Evolutionary conservation across 2,329 filamentous ascomycete species (phyloP), one percentile per base, ranked within the genome.

Genomic region (Diaporthe sp.): DNA sequence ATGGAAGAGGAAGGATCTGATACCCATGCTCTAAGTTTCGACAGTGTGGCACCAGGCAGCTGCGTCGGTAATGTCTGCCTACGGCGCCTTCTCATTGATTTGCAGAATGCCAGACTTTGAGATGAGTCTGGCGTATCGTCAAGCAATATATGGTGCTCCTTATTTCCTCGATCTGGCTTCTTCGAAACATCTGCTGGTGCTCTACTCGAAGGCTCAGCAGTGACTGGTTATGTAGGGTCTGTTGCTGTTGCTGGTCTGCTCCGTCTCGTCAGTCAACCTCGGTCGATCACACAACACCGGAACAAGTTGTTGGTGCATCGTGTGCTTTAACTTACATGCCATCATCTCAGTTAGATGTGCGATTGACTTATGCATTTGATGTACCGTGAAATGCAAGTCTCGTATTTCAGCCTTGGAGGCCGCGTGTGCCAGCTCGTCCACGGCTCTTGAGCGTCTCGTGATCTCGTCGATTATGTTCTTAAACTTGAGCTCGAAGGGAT

Each of bases 381-480:
- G 34, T 0, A 71, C 53, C 28, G 28, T 71, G 31, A 74, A 37
- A 49, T 80, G 78, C 9, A 76, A 49, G 49, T 76, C 79, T 51
- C 79, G 63, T 2, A 78, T 75, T 58, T 80, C 79, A 6, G 79
- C 78, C 39, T 78, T 74, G 13, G 60, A 47, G 0, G 78, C 77
- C 3, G 78, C 72, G 5, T 53, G 72, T 7, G 79, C 77, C 7
- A 76, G 42, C 25, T 77, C 68, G 31, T 79, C 75, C 17, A 80
- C 73, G 10, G n/a, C 34, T 47, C 71, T 71, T 34, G 76, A 77
- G 9, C 28, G 51, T 51, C 42, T 71, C 5, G 49, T 44, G 25
- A 80, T 78, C 13, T 80, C 78, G 17, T 76, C 63, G 4, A 80
- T 71, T 10, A 79, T 44, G n/a, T 68, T 72, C 6, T 78, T 65